Conservation (phyloP, 768 basidiomycete genomes). For the Coprinellus micaceus region DNA sequence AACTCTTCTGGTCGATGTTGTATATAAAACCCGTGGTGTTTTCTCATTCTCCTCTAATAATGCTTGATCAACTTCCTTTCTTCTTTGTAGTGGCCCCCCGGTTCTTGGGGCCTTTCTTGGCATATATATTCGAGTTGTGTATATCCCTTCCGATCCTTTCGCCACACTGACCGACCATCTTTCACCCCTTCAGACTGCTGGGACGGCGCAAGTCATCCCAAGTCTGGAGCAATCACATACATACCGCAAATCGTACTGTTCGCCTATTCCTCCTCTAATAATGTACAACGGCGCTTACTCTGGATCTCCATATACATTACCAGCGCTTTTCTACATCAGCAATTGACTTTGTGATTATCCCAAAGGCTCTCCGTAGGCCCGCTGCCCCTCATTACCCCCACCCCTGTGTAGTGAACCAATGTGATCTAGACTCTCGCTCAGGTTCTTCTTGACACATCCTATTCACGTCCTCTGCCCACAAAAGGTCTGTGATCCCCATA, state of each 20-base stretch:
- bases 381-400: too few species aligned
- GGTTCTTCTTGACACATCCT: neutral
- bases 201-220: neutral
- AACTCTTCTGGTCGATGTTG: neutral
- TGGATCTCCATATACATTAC: neutral
- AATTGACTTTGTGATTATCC: too few species aligned
- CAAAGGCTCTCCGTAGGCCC: too few species aligned
- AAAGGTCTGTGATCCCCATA: neutral
- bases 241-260: neutral
- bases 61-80: conserved; percentile 2
- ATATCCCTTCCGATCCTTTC: conserved; percentile 1
- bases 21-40: neutral
- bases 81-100: neutral
- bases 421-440: too few species aligned
- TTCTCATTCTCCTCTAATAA: neutral
- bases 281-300: conserved; percentile 2
- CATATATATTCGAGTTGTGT: neutral
- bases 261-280: neutral
- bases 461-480: neutral
- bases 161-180: neutral
- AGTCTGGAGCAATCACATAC: neutral
- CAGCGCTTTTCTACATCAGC: too few species aligned
- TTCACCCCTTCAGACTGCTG: neutral
- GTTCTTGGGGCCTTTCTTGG: neutral
- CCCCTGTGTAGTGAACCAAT: too few species aligned